Conservation (phyloP, 2,329 filamentous ascomycete species). For the Nemania sp. region DNA sequence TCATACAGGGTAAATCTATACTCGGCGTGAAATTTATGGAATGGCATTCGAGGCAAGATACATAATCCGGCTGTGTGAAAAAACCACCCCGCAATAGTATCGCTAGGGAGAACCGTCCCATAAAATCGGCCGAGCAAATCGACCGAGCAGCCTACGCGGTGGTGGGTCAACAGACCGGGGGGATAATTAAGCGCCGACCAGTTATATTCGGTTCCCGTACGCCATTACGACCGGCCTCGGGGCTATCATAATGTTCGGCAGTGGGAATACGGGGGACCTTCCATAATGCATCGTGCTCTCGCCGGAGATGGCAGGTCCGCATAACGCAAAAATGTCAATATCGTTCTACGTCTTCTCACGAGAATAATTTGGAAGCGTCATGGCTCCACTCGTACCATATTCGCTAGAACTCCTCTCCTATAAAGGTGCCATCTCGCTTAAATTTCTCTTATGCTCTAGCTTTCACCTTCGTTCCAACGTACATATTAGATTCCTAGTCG, state of each 20-base stretch:
- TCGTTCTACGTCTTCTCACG: neutral
- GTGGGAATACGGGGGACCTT: neutral
- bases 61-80: no score
- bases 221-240: constrained; percentile 7
- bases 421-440: neutral
- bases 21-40: no score
- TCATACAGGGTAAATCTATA: no score
- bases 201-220: constrained; percentile 9
- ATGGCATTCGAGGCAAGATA: no score
- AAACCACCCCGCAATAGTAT: neutral
- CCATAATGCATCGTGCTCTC: neutral
- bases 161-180: neutral
- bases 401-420: neutral
- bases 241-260: neutral
- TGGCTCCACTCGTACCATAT: neutral
- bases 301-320: neutral
- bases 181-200: neutral
- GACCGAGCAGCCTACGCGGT: neutral
- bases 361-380: neutral
- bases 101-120: neutral
- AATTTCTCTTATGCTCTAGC: neutral
- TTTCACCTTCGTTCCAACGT: neutral
- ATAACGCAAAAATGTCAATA: neutral
- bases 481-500: neutral
- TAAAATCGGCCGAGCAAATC: neutral